phyloP scores from a whole-genome alignment of 345 rosid genomes.

The Eutrema heterophyllum region DNA sequence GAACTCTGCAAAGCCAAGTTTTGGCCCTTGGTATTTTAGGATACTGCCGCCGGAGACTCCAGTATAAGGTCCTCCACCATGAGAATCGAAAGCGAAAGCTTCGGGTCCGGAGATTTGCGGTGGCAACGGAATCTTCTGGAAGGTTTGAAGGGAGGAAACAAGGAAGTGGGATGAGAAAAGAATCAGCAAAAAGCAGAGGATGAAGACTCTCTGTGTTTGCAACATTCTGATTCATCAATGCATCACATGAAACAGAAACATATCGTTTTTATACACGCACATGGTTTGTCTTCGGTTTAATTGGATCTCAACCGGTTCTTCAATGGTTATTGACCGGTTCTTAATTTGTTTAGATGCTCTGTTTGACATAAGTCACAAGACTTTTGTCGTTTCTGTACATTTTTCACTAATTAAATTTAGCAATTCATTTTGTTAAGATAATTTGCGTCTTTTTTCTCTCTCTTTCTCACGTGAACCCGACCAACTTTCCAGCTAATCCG shows the following conservation, averaged over 20 bases:
- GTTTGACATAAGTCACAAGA: constrained; percentile 16
- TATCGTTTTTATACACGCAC: constrained; percentile 3
- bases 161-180: neutral
- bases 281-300: neutral
- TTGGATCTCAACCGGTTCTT: neutral
- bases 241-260: neutral
- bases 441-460: neutral
- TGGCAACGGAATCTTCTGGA: constrained; percentile 14
- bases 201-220: neutral
- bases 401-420: neutral
- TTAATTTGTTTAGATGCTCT: constrained; percentile 3
- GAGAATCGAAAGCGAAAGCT: constrained; percentile 27
- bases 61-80: constrained; percentile 33
- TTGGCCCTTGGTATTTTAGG: constrained; percentile 28
- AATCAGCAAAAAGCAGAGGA: neutral
- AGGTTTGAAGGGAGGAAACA: constrained; percentile 4
- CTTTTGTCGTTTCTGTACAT: neutral
- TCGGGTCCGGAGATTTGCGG: constrained; percentile 14
- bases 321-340: neutral
- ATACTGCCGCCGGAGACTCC: constrained; percentile 40
- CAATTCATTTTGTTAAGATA: neutral
- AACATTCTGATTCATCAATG: constrained; percentile 6
- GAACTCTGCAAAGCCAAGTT: constrained; percentile 30
- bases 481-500: constrained; percentile 23
- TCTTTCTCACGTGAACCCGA: constrained; percentile 20